These are phyloP conservation scores for Letharia columbiana DNA, from an alignment of 495 filamentous ascomycete genomes.

Conservation along the genomic window DNA sequence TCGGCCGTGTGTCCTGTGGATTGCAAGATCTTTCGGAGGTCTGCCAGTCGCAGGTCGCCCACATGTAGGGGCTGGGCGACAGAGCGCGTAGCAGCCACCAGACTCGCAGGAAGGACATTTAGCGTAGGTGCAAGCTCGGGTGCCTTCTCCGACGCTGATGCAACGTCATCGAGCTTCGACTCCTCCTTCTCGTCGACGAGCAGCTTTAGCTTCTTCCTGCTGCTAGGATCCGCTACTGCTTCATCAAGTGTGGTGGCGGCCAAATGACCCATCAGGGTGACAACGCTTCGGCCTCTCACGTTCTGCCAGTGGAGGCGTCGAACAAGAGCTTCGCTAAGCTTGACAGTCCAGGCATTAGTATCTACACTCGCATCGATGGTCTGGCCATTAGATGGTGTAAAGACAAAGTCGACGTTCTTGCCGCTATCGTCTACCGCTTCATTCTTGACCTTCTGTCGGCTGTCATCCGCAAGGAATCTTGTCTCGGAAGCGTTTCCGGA, in stretches of 20 bases:
- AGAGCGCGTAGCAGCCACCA: slow-evolving; percentile 66
- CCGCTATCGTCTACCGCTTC: slow-evolving; percentile 36
- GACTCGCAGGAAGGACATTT: slow-evolving; percentile 66
- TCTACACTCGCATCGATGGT: slow-evolving; percentile 86
- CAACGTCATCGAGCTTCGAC: slow-evolving; percentile 25
- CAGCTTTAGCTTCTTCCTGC: slow-evolving; percentile 61
- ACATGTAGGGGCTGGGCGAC: slow-evolving; percentile 87
- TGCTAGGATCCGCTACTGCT: slow-evolving; percentile 32
- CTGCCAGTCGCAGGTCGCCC: slow-evolving; percentile 82
- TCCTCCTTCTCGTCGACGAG: slow-evolving; percentile 36
- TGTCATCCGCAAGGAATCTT: slow-evolving; percentile 64
- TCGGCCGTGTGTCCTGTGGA: slow-evolving; percentile 77
- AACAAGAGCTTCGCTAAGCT: slow-evolving; percentile 72
- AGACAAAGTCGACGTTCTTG: slow-evolving; percentile 49
- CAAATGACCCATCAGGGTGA: slow-evolving; percentile 69
- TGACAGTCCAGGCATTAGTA: slow-evolving; percentile 94
- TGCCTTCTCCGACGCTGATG: slow-evolving; percentile 26
- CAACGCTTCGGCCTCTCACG: slow-evolving; percentile 78
- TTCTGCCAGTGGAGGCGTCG: slow-evolving; percentile 89
- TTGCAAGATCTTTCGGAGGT: slow-evolving; percentile 77
- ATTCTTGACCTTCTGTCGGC: slow-evolving; percentile 60
- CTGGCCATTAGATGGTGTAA: slow-evolving; percentile 64
- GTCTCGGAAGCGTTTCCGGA: slow-evolving; percentile 75
- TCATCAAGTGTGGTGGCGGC: slow-evolving; percentile 30
- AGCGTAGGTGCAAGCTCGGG: slow-evolving; percentile 50